Evolutionary conservation across 768 basidiomycete species (phyloP), one percentile per base, ranked within the genome.

Genomic region (Multifurca ochricompacta): DNA sequence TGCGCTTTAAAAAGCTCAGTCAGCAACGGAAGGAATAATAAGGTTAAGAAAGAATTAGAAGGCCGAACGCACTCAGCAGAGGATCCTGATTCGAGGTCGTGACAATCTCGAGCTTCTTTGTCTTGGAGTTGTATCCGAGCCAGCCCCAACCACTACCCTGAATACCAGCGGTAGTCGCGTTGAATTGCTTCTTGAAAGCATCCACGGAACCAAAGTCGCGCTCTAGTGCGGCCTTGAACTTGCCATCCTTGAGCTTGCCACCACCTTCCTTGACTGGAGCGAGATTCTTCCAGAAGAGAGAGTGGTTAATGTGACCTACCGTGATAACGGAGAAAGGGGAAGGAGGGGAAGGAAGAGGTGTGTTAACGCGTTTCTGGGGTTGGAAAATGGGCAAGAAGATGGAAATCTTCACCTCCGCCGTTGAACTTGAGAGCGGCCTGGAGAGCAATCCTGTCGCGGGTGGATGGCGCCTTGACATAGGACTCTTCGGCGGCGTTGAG

Each of bases 61-160:
- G 44, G 10, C 2, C 45, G 42, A 6, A 68, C 75, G n/a, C 62
- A 78, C 78, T 70, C n/a, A 80, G 71, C 48, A 92, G 72, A 23
- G 96, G 96, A 68, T 99, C 96, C 73, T 99, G 96, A 74, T 99
- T 98, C 6, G 91, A 73, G 11, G 96, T 99, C 19, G 95, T 92
- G 48, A 87, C 82, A 48, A 96, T 80, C 69, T 95, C 93, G 45
- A 99, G 81, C 70, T 79, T 85, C 69, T 83, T 80, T 35, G 75
- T 79, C 23, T 66, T 60, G 13, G 77, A 54, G 67, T 85, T 85
- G 66, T 80, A 88, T 28, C 88, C 91, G 55, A 99, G 78, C 96
- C 96, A 99, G 41, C 94, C 95, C 96, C 96, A 99, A 2, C 96
- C 96, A 62, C 88, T 91, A 25, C 96, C 96, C 71, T 99, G 96